Conservation (phyloP, 2,329 filamentous ascomycete species). For the Neofusicoccum parvum region DNA sequence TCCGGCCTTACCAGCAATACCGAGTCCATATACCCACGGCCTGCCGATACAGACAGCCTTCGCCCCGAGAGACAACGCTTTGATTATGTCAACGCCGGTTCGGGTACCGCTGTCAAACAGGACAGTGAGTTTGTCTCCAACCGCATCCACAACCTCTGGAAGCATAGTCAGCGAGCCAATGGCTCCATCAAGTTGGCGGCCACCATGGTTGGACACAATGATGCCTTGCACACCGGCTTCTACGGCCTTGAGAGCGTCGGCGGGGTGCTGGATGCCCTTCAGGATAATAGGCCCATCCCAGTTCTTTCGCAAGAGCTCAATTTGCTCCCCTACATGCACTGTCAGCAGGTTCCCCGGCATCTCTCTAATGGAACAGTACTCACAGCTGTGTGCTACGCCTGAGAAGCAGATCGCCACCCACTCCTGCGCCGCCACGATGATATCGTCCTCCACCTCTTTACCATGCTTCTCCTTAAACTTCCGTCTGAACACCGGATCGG, state of each 20-base stretch:
- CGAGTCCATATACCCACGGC: conserved; percentile 61
- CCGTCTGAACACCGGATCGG: conserved; percentile 65
- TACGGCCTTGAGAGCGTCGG: conserved; percentile 50
- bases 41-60: conserved; percentile 60
- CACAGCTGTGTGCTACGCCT: conserved; percentile 47
- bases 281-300: conserved; percentile 67
- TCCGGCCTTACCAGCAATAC: conserved; percentile 57
- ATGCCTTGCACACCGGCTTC: conserved; percentile 53
- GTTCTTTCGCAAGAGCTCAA: conserved; percentile 59
- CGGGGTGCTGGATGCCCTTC: conserved; percentile 60
- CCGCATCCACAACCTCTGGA: conserved; percentile 59
- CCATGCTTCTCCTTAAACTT: conserved; percentile 54
- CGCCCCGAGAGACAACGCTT: conserved; percentile 58
- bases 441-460: conserved; percentile 44
- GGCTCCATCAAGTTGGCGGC: conserved; percentile 55
- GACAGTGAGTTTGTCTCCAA: conserved; percentile 35
- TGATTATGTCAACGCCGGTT: conserved; percentile 53
- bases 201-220: conserved; percentile 57
- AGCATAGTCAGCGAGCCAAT: conserved; percentile 57
- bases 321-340: conserved; percentile 53
- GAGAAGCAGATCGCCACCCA: conserved; percentile 38
- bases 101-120: conserved; percentile 57
- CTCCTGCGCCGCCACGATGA: conserved; percentile 30
- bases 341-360: neutral
- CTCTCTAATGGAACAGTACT: neutral